Base-by-base conservation (phyloP, 345 rosid species). In the Rhizophora mangle region DNA sequence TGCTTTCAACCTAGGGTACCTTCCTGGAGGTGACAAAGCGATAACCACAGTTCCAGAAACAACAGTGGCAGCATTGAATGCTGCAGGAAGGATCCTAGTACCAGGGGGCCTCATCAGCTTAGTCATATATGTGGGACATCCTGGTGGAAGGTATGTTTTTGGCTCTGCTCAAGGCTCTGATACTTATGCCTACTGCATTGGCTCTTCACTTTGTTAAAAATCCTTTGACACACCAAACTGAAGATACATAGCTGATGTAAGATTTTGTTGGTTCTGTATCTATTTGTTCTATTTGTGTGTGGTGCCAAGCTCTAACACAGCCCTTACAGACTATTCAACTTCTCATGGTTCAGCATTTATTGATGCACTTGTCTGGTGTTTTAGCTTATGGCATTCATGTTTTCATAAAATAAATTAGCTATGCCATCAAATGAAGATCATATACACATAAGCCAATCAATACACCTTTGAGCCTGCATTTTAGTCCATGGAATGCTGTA, bases 1-100 rank as follows among this genome's bases (percentile, higher is more conserved):
- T 57, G 92, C 95, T 29, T 91, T 94, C 84, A 94, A 94, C 80
- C 78, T 94, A 75, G 98, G 98, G 27, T 94, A 88, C 74, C 97
- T 91, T 84, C 98, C 98, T 20, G 93, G 96, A 72, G 93, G 96
- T 60, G 80, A 87, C 78, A 89, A 87, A 81, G 75, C 80, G 16
- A 64, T 87, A 70, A 87, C 82, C 72, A 94, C 93, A 20, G 71
- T 27, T 51, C 73, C 95, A 0, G 76, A 79, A 64, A 89, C 96
- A 76, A 94, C 98, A 8, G 37, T 70, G 36, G 63, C 73, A 68
- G 95, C 97, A 46, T 37, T 91, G 77, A 84, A 85, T 72, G 85
- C 93, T 49, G 89, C 97, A 55, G 81, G 73, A 82, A 87, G 87
- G 67, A 69, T 88, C 39, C 61, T 94, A 59, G 63, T 74, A 62